Evolutionary conservation across 225 moss, liverwort and hornwort genomes (phyloP), one percentile per base, ranked within the genome.

Genomic region (Pseudisothecium myosuroides): DNA sequence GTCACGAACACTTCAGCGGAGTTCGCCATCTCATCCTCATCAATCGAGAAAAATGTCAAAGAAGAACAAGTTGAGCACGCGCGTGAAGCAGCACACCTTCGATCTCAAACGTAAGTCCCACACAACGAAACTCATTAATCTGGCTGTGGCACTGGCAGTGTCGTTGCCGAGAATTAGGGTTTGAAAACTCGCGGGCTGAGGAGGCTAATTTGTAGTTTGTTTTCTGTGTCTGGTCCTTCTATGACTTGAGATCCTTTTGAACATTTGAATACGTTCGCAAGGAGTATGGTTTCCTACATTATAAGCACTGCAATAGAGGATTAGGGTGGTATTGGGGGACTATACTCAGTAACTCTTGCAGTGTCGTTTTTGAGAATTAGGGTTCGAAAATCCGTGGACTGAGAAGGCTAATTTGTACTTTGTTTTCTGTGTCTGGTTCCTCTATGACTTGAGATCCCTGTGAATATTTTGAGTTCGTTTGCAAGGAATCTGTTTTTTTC

Each of bases 41-140:
- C n/a, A 62, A 39, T 28, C 39, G 18, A 68, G 45, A 41, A 92
- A 77, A n/a, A 94, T 94, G 94, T 94, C 94, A 90, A 94, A 94
- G 93, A 94, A 94, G 90, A 94, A 94, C 64, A 93, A 94, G 90
- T 88, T 92, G 86, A 94, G 94, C 91, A 94, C 94, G 88, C 94
- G 93, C 41, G 90, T 93, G 76, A 94, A 94, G 92, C 94, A 94
- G 88, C 94, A 94, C 74, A 62, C 66, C 63, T 94, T 94, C 76
- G 94, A 94, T 83, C 91, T 93, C 54, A 94, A 94, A 82, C 93
- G 94, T 94, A 64, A 78, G 92, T 76, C 27, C 29, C 28, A 17
- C 73, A 39, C 24, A 6, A 15, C 82, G 61, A 12, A 52, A 28
- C 73, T 86, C 14, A 49, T 28, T 32, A 17, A 6, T 76, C 50